Conservation (phyloP, 768 basidiomycete species). For the Psilocybe azurescens region DNA sequence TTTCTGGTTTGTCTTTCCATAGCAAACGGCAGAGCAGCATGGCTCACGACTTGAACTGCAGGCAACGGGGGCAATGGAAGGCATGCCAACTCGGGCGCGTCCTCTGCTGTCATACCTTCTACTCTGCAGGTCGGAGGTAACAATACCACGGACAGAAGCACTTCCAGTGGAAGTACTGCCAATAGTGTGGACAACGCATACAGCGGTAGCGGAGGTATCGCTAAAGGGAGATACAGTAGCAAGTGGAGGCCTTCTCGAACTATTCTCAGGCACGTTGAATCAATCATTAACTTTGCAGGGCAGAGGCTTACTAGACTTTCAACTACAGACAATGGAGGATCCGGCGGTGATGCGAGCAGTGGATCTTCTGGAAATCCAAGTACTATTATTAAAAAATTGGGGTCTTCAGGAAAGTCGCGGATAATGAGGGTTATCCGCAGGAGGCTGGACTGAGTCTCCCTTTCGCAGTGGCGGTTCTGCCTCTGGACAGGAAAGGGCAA, state of each 20-base stretch:
- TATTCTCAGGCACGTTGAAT: slow-evolving; percentile 35
- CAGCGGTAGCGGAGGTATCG: slow-evolving; percentile 29
- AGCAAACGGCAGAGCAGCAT: neutral
- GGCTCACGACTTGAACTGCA: slow-evolving; percentile 8
- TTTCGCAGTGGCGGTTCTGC: neutral
- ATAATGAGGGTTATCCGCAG: slow-evolving; percentile 1
- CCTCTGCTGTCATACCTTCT: slow-evolving; percentile 10
- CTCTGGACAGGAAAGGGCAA: no score
- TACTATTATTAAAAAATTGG: neutral
- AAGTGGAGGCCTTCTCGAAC: slow-evolving; percentile 30
- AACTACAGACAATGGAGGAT: slow-evolving; percentile 43
- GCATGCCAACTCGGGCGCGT: slow-evolving; percentile 35
- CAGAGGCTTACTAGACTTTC: slow-evolving; percentile 9
- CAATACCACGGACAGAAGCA: neutral
- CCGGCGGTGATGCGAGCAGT: slow-evolving; percentile 38
- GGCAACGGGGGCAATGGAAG: slow-evolving; percentile 42
- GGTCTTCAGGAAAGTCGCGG: neutral
- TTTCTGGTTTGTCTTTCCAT: slow-evolving; percentile 32
- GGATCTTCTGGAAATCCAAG: slow-evolving; percentile 17
- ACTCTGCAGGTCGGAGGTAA: neutral
- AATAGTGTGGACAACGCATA: slow-evolving; percentile 20
- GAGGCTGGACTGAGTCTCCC: neutral
- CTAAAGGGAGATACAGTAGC: slow-evolving; percentile 38
- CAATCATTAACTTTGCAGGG: neutral
- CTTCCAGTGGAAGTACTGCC: slow-evolving; percentile 5